Evolutionary conservation across 1,139 yeast species (phyloP), one percentile per base, ranked within the genome.

Genomic region (Scheffersomyces illinoinensis): DNA sequence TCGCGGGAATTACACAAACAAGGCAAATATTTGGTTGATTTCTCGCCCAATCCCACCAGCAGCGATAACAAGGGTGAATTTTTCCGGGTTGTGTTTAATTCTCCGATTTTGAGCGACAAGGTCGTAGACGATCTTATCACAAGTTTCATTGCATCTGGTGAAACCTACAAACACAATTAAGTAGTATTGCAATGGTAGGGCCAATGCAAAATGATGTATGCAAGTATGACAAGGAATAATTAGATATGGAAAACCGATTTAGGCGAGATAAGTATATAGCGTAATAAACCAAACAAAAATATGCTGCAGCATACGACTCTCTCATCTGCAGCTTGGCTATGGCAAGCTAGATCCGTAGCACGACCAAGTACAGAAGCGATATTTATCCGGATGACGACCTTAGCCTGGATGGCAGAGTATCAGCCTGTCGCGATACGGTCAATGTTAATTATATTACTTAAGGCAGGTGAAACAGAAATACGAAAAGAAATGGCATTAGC

Each of bases 51-150:
- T 57, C 85, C 88, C 1, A 84, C 85, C 49, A 47, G 33, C 26
- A 55, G 53, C 3, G 78, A 76, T 51, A 78, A 81, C 49, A 74
- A 81, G 53, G 96, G 96, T 4, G 96, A 91, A 71, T 91, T 91
- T 69, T 91, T 91, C 79, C 77, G 97, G 60, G 96, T 90, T 20
- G 97, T 91, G 14, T 87, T 91, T 74, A 90, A 90, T 71, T 86
- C 95, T 49, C 96, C 97, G 0, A 82, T 75, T 50, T 71, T 81
- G 61, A 76, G 78, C n/a, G 77, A 75, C 56, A 54, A 57, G 47
- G 70, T 77, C 12, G 71, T 79, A 26, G 84, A 79, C 57, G 80
- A 79, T 60, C 74, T 81, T 66, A 68, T 79, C 48, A 63, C 59
- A 18, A 71, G 75, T 52, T 78, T 81, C 17, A 65, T 75, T 7